These are phyloP conservation scores for Trichoderma koningii DNA, from an alignment of 2,329 filamentous ascomycete species.

Conservation along the genomic window DNA sequence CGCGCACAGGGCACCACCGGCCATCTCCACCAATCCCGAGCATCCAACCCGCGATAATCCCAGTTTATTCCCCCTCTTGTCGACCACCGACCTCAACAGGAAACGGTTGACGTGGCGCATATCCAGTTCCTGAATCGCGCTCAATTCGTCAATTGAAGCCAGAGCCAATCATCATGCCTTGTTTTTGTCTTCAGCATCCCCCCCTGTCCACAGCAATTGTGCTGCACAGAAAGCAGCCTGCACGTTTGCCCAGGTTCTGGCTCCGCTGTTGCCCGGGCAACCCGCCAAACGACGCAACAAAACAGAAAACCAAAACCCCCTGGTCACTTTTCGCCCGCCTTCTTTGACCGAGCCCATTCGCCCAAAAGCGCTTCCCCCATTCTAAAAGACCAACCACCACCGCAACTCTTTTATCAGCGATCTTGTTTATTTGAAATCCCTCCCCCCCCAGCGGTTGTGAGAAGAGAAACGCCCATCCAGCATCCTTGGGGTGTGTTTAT, in stretches of 20 bases:
- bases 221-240: neutral
- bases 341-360: slow-evolving; percentile 25
- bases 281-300: slow-evolving; percentile 22
- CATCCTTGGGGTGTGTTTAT: slow-evolving; percentile 15
- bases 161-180: neutral
- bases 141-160: neutral
- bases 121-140: slow-evolving; percentile 24
- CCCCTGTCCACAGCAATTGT: neutral
- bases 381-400: slow-evolving; percentile 18
- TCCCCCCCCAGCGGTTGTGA: slow-evolving; percentile 3
- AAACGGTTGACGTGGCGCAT: slow-evolving; percentile 22
- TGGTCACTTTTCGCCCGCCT: slow-evolving; percentile 13
- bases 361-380: slow-evolving; percentile 24
- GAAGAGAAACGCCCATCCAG: neutral
- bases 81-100: too few relatives aligned
- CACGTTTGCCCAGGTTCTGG: neutral
- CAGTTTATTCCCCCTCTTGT: neutral
- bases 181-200: too few relatives aligned
- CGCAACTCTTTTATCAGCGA: slow-evolving; percentile 12
- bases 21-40: neutral
- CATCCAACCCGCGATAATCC: neutral
- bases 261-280: slow-evolving; percentile 26
- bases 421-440: slow-evolving; percentile 3
- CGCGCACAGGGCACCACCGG: neutral
- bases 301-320: slow-evolving; percentile 20